Percentiles rank a stretch among this genome's conserved stretches.
These are phyloP conservation scores for Aeminium ludgeri DNA, from an alignment of 495 filamentous ascomycete genomes.

Conservation along the genomic window DNA sequence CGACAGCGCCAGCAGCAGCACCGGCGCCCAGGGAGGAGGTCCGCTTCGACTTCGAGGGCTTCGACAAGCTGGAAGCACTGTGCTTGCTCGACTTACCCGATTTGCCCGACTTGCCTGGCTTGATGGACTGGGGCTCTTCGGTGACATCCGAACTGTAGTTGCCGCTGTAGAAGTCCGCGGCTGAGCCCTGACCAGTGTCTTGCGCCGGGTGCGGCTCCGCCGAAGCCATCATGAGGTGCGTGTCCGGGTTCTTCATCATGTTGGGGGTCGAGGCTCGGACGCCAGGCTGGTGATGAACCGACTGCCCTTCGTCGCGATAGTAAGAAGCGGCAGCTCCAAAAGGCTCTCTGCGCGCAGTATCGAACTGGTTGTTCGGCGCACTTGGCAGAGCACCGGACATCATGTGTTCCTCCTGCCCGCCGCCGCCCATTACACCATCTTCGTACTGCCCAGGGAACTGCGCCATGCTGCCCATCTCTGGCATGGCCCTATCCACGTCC, in stretches of 20 bases:
- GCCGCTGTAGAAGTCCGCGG: slow-evolving; percentile 25
- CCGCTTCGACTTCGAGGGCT: background rate
- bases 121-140: background rate
- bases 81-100: background rate
- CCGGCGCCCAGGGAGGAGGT: background rate
- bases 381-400: slow-evolving; percentile 9
- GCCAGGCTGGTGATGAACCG: slow-evolving; percentile 44
- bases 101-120: background rate
- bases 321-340: slow-evolving; percentile 47
- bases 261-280: slow-evolving; percentile 36
- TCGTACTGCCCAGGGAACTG: slow-evolving; percentile 14
- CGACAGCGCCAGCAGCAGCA: background rate
- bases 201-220: slow-evolving; percentile 17
- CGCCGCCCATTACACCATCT: background rate
- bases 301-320: slow-evolving; percentile 49
- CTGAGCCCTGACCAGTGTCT: slow-evolving; percentile 27
- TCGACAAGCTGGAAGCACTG: no score
- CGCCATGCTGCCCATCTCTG: slow-evolving; percentile 14
- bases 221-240: slow-evolving; percentile 22
- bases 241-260: slow-evolving; percentile 32
- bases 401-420: background rate
- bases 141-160: slow-evolving; percentile 2
- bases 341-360: slow-evolving; percentile 17
- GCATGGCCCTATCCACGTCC: slow-evolving; percentile 4
- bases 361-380: slow-evolving; percentile 12